Conservation (phyloP, 2,329 filamentous ascomycete genomes). For the Colletotrichum sansevieriae region DNA sequence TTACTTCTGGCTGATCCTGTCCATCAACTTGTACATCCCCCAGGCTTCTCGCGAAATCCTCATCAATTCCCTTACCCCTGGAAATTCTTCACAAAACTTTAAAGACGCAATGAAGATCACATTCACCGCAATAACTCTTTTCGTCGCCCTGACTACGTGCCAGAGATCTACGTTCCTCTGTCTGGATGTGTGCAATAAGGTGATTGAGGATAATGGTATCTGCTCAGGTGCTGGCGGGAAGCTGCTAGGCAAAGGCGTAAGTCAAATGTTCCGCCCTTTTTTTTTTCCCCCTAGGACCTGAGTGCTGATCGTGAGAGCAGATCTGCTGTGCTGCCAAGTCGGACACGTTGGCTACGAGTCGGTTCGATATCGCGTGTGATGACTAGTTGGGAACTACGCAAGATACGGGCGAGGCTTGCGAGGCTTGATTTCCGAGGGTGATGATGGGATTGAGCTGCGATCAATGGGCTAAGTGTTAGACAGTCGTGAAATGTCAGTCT, state of each 20-base stretch:
- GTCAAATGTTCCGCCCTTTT: no score
- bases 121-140: background rate
- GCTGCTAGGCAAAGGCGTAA: constrained; percentile 24
- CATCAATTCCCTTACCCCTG: no score
- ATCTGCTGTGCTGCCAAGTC: constrained; percentile 24
- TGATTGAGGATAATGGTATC: constrained; percentile 5
- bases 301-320: background rate
- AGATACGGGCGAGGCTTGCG: constrained; percentile 19
- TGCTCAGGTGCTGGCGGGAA: constrained; percentile 17
- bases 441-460: no score
- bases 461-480: no score
- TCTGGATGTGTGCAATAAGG: constrained; percentile 18
- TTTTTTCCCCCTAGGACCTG: no score
- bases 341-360: constrained; percentile 4
- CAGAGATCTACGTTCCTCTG: constrained; percentile 24
- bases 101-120: constrained; percentile 20
- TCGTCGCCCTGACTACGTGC: constrained; percentile 1
- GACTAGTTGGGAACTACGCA: constrained; percentile 21
- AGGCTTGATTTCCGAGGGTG: background rate
- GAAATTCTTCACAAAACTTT: no score
- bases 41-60: background rate
- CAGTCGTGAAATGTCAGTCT: no score
- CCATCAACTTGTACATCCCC: background rate
- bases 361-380: constrained; percentile 24
- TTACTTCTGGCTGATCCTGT: background rate